Percentiles rank a stretch among this genome's conserved stretches.
Evolutionary conservation across 2,329 filamentous ascomycete species (phyloP).

Genomic region (Penicillium sp.): DNA sequence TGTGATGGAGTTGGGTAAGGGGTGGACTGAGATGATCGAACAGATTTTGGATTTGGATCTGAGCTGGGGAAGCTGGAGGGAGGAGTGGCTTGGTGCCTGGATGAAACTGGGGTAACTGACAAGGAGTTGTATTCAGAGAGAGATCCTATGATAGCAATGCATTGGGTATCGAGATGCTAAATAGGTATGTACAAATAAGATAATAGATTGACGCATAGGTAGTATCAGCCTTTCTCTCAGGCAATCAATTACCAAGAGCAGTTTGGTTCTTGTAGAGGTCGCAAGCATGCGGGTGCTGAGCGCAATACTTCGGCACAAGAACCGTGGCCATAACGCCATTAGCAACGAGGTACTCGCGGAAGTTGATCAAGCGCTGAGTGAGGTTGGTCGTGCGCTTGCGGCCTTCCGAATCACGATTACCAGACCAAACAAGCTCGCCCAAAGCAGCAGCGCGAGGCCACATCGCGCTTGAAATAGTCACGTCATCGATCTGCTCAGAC

Average conservation of each 20-base stretch:
- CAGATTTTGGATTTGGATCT: neutral
- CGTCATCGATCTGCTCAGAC: conserved; percentile 55
- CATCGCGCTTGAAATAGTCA: conserved; percentile 49
- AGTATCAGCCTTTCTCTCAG: neutral
- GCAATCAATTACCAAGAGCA: conserved; percentile 23
- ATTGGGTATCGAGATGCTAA: conserved; percentile 8
- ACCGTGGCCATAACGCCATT: conserved; percentile 51
- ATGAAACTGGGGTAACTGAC: neutral
- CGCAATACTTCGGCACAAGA: conserved; percentile 56
- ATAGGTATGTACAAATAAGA: conserved; percentile 4
- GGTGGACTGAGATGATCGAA: neutral
- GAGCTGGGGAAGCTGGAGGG: neutral
- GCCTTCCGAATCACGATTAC: conserved; percentile 50
- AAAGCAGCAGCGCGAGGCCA: conserved; percentile 58
- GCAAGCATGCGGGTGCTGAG: conserved; percentile 56
- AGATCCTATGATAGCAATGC: conserved; percentile 1
- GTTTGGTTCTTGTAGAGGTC: conserved; percentile 54
- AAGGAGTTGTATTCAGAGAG: neutral
- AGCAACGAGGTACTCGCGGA: conserved; percentile 57
- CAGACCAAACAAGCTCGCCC: conserved; percentile 55
- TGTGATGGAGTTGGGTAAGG: neutral
- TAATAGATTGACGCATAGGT: neutral
- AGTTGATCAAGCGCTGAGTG: conserved; percentile 57
- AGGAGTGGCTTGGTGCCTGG: neutral
- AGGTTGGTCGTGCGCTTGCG: conserved; percentile 52